Conservation (phyloP, 208 protist genomes). For the Leishmania braziliensis region DNA sequence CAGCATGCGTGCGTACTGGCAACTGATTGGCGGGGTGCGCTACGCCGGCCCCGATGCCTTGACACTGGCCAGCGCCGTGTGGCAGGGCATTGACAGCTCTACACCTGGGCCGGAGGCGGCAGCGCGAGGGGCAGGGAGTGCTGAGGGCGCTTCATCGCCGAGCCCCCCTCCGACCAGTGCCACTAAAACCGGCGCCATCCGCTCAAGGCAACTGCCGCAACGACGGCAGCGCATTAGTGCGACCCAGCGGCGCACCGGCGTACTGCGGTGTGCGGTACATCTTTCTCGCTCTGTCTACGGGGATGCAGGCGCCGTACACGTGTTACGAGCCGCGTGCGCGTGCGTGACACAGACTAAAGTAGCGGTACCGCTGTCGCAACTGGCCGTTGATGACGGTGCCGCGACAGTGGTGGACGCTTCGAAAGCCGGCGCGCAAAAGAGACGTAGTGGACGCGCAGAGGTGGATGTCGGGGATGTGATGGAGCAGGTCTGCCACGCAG, state of each 20-base stretch:
- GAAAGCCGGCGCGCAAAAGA: neutral
- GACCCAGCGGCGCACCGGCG: conserved; percentile 20
- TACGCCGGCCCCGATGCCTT: conserved; percentile 27
- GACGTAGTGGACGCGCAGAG: neutral
- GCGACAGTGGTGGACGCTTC: neutral
- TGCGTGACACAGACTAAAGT: conserved; percentile 19
- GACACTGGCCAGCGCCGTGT: conserved; percentile 13
- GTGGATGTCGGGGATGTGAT: conserved; percentile 1
- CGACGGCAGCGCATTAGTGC: neutral
- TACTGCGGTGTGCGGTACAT: conserved; percentile 34
- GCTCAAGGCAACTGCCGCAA: neutral
- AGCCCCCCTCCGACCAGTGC: neutral
- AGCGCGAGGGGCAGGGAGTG: neutral
- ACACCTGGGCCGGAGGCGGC: neutral
- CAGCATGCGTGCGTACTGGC: conserved; percentile 23
- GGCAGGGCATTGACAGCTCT: conserved; percentile 4
- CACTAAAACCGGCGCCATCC: neutral
- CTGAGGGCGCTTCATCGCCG: neutral
- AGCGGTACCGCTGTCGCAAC: conserved; percentile 9
- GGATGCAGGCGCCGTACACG: conserved; percentile 24
- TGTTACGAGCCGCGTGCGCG: conserved; percentile 35
- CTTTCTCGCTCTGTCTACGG: conserved; percentile 33
- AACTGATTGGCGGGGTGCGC: conserved; percentile 37
- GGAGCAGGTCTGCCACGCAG: conserved; percentile 20
- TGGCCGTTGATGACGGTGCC: neutral